Percentiles rank a stretch among this genome's conserved stretches.
These are phyloP conservation scores for Polymyxa betae DNA, from an alignment of 208 protist genomes.

Conservation along the genomic window DNA sequence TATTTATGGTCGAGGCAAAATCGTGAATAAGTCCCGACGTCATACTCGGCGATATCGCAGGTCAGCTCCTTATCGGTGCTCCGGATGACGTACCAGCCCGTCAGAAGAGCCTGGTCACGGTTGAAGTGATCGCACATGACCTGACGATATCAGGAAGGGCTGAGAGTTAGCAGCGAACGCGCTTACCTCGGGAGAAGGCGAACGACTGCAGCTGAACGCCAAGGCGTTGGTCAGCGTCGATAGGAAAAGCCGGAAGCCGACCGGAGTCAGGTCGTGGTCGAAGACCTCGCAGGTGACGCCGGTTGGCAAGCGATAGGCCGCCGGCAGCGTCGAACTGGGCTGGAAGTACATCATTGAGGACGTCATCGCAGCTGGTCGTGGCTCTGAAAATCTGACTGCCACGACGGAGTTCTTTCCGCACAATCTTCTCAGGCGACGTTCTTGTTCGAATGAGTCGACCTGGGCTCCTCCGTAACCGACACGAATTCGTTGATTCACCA, in stretches of 20 bases:
- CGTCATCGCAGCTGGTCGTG: no score
- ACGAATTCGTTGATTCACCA: no score
- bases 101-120: neutral
- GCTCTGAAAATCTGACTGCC: no score
- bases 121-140: neutral
- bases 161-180: neutral
- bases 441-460: no score
- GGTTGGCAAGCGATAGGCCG: neutral
- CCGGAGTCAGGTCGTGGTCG: conserved; percentile 26
- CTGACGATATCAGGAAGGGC: neutral
- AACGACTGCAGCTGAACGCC: neutral
- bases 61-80: neutral
- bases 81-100: conserved; percentile 30
- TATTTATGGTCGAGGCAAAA: conserved; percentile 13
- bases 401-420: no score
- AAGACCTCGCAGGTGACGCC: conserved; percentile 1
- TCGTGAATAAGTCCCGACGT: neutral
- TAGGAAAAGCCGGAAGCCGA: neutral
- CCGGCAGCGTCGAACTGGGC: neutral
- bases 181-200: neutral
- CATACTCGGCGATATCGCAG: conserved; percentile 39
- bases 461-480: no score
- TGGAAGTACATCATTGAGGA: no score
- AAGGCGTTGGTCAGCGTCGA: neutral
- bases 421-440: no score